Percentiles rank a stretch among this genome's conserved stretches.
These are phyloP conservation scores for Bipolaris gigantea DNA, from an alignment of 2,329 filamentous ascomycete species.

Conservation along the genomic window DNA sequence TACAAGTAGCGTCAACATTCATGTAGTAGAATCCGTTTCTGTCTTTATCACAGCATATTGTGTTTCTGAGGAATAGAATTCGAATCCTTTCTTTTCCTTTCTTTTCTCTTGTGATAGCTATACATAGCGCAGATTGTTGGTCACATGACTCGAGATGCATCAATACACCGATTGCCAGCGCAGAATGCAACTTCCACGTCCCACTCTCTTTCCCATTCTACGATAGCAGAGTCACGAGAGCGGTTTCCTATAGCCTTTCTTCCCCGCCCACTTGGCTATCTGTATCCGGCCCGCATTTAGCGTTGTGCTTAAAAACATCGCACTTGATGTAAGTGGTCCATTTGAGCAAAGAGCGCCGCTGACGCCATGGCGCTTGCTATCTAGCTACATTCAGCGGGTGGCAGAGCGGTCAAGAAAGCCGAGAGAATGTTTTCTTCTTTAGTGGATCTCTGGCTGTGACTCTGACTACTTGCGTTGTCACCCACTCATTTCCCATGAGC, in stretches of 20 bases:
- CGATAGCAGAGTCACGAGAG: not conserved
- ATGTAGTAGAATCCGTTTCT: not conserved
- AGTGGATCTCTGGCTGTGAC: not conserved
- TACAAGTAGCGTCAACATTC: not conserved
- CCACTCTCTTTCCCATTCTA: too few relatives aligned
- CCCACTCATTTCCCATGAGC: not conserved
- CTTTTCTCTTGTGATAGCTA: too few relatives aligned
- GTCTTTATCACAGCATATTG: not conserved
- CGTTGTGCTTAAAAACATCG: not conserved
- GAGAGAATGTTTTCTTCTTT: not conserved
- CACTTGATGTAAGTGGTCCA: too few relatives aligned
- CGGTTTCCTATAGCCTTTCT: not conserved
- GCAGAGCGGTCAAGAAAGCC: not conserved
- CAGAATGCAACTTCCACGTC: too few relatives aligned
- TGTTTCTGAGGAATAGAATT: not conserved
- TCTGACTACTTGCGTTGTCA: not conserved
- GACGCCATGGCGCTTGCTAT: not conserved
- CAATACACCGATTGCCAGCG: too few relatives aligned
- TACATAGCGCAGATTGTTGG: too few relatives aligned
- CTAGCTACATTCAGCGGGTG: not conserved
- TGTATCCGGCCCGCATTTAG: not conserved
- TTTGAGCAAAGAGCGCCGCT: not conserved
- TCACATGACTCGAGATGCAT: too few relatives aligned
- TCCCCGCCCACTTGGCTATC: not conserved
- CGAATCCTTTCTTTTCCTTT: too few relatives aligned